Base-by-base conservation (phyloP, 2,329 filamentous ascomycete genomes). In the Aspergillus arachidicola region DNA sequence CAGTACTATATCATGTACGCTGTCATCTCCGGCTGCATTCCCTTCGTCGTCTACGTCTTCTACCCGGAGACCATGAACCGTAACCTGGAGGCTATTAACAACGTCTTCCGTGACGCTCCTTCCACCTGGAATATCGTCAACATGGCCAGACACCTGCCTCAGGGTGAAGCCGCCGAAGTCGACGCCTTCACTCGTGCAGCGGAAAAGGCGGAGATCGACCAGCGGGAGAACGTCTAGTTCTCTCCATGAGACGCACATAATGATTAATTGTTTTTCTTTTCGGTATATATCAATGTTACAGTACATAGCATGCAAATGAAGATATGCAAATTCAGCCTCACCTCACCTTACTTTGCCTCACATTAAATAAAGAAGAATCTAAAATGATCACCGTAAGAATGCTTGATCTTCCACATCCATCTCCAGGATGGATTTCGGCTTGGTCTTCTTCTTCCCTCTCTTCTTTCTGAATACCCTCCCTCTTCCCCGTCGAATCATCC, bases 31-130 rank as follows among this genome's bases (percentile, higher is more conserved):
- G 66, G 59, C 2, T 65, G 58, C 41, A 70, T 86, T 21, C 84
- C 84, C 0, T 76, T 81, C 23, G 12, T 34, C 21, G 82, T 85
- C 34, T 87, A 85, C 73, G 82, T 86, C 72, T 85, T 87, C 78
- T 86, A 84, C 69, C 85, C 85, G 0, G 85, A 87, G 68, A 87
- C 85, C 1, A 84, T 83, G 21, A 83, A 82, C 64, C 82, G 84
- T 11, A 84, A 81, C 26, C 80, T 91, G n/a, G 88, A 91, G 75
- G 87, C 90, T 73, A 85, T 91, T 71, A 88, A 91, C 68, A 82
- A 85, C 62, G 87, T 91, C 64, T 89, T 89, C 59, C 64, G 64
- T 34, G 65, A 66, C 23, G 68, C 64, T 1, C 60, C 64, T 0
- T 60, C 68, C 12, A 55, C 65, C 4, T 71, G 68, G 69, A 19